phyloP scores from a whole-genome alignment of 495 filamentous ascomycete species.

The Tetracladium setigerum region DNA sequence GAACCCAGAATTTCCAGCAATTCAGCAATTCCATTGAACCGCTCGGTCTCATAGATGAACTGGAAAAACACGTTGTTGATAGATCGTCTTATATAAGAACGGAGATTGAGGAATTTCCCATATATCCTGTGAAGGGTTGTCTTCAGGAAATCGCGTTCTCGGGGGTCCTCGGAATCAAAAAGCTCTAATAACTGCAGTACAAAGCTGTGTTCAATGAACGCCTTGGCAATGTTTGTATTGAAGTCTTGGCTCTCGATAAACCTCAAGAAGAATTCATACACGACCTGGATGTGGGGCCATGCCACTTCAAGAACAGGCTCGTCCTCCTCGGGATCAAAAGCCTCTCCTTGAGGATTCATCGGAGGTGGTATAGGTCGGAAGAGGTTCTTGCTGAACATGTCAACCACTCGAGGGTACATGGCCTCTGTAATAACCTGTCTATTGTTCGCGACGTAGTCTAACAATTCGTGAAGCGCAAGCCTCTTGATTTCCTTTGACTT shows the following conservation, averaged over 20 bases:
- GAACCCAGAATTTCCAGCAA: slow-evolving; percentile 94
- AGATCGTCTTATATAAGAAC: slow-evolving; percentile 93
- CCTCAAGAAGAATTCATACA: slow-evolving; percentile 97
- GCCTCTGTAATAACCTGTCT: slow-evolving; percentile 96
- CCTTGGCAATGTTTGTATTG: slow-evolving; percentile 99
- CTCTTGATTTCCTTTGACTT: slow-evolving; percentile 99
- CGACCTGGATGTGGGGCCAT: slow-evolving; percentile 98
- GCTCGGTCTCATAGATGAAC: slow-evolving; percentile 96
- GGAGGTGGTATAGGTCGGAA: slow-evolving; percentile 96
- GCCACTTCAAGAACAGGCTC: slow-evolving; percentile 97
- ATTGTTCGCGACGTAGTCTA: slow-evolving; percentile 98
- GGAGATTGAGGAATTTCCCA: slow-evolving; percentile 95
- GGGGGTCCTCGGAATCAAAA: slow-evolving; percentile 97
- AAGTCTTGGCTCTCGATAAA: slow-evolving; percentile 99
- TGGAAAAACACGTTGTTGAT: slow-evolving; percentile 99
- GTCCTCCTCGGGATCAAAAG: slow-evolving; percentile 97
- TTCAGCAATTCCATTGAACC: slow-evolving; percentile 97
- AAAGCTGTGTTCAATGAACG: slow-evolving; percentile 96
- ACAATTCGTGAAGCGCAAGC: slow-evolving; percentile 87
- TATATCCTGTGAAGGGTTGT: slow-evolving; percentile 98
- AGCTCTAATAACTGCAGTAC: slow-evolving; percentile 95
- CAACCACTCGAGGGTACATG: slow-evolving; percentile 97
- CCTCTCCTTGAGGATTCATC: slow-evolving; percentile 95
- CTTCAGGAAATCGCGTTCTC: slow-evolving; percentile 96
- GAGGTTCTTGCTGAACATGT: slow-evolving; percentile 99